A percentile compares a stretch with the other conserved stretches of the same genome.
These are phyloP conservation scores for Suillus cothurnatus DNA, from an alignment of 768 basidiomycete genomes.

Conservation along the genomic window DNA sequence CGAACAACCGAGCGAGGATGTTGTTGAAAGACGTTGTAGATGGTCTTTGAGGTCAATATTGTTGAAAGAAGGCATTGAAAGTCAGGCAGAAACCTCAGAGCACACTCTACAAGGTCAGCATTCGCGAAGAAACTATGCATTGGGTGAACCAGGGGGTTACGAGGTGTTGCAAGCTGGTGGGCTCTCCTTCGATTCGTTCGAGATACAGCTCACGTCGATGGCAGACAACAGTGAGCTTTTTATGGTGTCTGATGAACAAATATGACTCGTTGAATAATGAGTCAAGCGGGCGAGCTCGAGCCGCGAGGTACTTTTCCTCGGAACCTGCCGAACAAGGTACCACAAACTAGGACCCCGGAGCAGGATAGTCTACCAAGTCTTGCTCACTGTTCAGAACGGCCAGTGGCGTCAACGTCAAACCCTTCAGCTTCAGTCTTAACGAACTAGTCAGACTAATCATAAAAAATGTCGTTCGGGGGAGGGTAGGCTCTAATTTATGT, in stretches of 20 bases:
- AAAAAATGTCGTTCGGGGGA: neutral
- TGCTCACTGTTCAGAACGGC: neutral
- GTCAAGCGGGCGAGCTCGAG: neutral
- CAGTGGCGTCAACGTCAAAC: neutral
- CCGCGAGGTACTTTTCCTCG: neutral
- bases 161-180: neutral
- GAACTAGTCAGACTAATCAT: neutral
- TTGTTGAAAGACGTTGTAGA: constrained; percentile 30
- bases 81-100: constrained; percentile 31
- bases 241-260: neutral
- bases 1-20: constrained; percentile 34
- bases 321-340: constrained; percentile 21
- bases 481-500: neutral
- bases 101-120: constrained; percentile 34
- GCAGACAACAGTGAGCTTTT: neutral
- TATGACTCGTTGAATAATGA: neutral
- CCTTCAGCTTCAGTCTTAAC: neutral
- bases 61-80: constrained; percentile 29
- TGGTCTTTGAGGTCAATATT: constrained; percentile 32
- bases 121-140: constrained; percentile 23
- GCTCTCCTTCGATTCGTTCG: neutral
- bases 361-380: neutral
- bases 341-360: neutral
- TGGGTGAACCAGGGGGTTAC: neutral
- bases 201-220: neutral